These are phyloP conservation scores for Annona cherimola DNA, from an alignment of 164 flowering plant species.

Conservation along the genomic window DNA sequence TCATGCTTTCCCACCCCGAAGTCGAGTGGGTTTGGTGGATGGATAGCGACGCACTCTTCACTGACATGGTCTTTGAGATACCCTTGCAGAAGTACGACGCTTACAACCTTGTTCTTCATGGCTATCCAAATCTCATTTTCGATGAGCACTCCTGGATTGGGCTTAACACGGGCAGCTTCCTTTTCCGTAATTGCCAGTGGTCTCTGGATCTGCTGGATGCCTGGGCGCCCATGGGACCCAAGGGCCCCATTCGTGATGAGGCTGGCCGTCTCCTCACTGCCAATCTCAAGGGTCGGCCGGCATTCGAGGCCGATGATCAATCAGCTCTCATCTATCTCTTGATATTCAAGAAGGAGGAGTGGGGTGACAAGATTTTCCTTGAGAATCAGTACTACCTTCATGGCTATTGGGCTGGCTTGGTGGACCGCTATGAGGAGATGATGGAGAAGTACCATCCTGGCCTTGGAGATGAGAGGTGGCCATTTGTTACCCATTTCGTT, in stretches of 20 bases:
- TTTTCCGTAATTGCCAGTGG: constrained; percentile 93
- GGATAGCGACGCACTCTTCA: constrained; percentile 94
- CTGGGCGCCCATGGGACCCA: constrained; percentile 98
- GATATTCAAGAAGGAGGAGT: constrained; percentile 57
- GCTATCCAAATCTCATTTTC: constrained; percentile 76
- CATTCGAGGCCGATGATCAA: constrained; percentile 94
- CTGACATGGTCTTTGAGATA: constrained; percentile 88
- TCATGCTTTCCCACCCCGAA: constrained; percentile 87
- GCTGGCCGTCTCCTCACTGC: constrained; percentile 83
- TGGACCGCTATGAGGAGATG: constrained; percentile 86
- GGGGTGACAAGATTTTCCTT: constrained; percentile 70
- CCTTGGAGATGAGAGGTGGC: constrained; percentile 93
- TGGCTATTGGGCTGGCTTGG: constrained; percentile 85
- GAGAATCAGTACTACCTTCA: constrained; percentile 83
- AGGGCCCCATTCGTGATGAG: constrained; percentile 72
- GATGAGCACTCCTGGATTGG: constrained; percentile 85
- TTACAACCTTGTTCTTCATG: constrained; percentile 74
- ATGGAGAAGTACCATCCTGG: constrained; percentile 87
- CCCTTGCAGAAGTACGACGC: constrained; percentile 57
- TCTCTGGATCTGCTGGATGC: constrained; percentile 78
- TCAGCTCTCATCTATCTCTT: constrained; percentile 84
- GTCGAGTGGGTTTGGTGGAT: constrained; percentile 99
- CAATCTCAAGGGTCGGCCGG: constrained; percentile 70
- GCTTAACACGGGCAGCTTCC: constrained; percentile 78
- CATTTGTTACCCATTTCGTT: constrained; percentile 92